phyloP scores from a whole-genome alignment of 2,329 filamentous ascomycete species.

The Aureobasidium sp. region DNA sequence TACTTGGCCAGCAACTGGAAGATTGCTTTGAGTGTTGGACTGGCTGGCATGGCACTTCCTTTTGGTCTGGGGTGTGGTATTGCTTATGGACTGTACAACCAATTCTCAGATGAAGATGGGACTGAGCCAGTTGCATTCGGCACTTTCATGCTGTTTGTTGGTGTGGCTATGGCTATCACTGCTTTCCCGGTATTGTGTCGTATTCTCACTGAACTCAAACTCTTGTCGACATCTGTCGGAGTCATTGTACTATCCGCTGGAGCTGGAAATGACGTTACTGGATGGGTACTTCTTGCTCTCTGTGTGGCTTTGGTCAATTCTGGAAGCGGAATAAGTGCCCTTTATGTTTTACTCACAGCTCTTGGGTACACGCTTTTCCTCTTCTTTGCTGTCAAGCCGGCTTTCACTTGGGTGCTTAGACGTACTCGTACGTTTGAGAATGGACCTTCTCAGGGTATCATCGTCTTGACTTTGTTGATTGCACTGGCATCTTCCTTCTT shows the following conservation, averaged over 20 bases:
- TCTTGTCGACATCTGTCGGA: constrained; percentile 85
- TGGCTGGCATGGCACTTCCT: constrained; percentile 83
- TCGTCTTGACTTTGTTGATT: constrained; percentile 83
- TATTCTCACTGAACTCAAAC: constrained; percentile 90
- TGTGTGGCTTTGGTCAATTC: constrained; percentile 96
- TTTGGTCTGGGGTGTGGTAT: constrained; percentile 86
- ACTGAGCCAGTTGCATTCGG: constrained; percentile 67
- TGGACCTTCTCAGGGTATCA: constrained; percentile 86
- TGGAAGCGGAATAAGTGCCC: constrained; percentile 79
- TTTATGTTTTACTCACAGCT: constrained; percentile 84
- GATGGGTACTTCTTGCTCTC: constrained; percentile 93
- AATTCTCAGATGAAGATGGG: constrained; percentile 68
- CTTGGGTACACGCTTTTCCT: constrained; percentile 82
- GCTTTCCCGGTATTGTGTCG: constrained; percentile 92
- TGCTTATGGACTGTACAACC: constrained; percentile 81
- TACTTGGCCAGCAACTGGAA: constrained; percentile 84
- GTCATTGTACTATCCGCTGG: constrained; percentile 91
- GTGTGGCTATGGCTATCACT: constrained; percentile 94
- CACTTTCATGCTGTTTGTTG: constrained; percentile 81
- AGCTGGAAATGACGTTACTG: constrained; percentile 91
- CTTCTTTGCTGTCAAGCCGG: constrained; percentile 75
- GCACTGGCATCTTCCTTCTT: constrained; percentile 86
- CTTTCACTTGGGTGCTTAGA: constrained; percentile 77
- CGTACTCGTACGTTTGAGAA: constrained; percentile 84
- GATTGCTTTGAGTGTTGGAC: constrained; percentile 78